These are phyloP conservation scores for Prunus kanzakura DNA, from an alignment of 306 rosid species.

Conservation along the genomic window DNA sequence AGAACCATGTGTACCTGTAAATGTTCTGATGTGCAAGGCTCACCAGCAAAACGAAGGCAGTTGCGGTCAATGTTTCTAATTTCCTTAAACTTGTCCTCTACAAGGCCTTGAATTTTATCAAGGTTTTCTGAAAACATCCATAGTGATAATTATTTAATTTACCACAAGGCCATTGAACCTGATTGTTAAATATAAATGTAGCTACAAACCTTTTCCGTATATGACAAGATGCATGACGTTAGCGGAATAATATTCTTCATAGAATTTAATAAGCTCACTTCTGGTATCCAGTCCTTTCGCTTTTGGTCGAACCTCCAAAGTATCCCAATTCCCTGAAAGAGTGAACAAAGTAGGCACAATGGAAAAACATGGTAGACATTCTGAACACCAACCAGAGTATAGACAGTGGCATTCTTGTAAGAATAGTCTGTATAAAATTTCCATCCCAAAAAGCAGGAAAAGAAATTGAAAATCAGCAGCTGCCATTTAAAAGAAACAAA, in stretches of 20 bases:
- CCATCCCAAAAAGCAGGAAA: not conserved
- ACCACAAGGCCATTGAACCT: not conserved
- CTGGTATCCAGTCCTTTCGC: conserved; percentile 82
- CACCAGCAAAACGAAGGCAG: conserved; percentile 42
- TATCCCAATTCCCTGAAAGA: conserved; percentile 82
- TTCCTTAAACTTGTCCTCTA: conserved; percentile 73
- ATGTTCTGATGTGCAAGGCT: conserved; percentile 85
- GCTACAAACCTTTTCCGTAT: conserved; percentile 69
- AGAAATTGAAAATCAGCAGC: not conserved
- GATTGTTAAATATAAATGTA: conserved; percentile 13
- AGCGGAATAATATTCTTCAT: conserved; percentile 81
- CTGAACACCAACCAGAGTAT: not conserved
- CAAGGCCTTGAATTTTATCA: conserved; percentile 72
- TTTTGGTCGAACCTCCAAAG: conserved; percentile 90
- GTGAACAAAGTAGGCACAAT: conserved; percentile 9
- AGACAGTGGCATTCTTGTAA: not conserved
- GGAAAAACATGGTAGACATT: conserved; percentile 9
- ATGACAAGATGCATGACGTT: conserved; percentile 80
- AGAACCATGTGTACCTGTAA: conserved; percentile 53
- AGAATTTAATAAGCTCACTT: conserved; percentile 76
- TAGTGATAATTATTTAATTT: conserved; percentile 8
- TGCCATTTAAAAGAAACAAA: not conserved
- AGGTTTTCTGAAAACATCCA: conserved; percentile 62
- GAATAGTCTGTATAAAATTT: not conserved
- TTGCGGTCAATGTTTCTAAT: conserved; percentile 56